A percentile compares a stretch with the other conserved stretches of the same genome.
Evolutionary conservation across 306 rosid genomes (phyloP).

Genomic region (Luffa aegyptiaca): DNA sequence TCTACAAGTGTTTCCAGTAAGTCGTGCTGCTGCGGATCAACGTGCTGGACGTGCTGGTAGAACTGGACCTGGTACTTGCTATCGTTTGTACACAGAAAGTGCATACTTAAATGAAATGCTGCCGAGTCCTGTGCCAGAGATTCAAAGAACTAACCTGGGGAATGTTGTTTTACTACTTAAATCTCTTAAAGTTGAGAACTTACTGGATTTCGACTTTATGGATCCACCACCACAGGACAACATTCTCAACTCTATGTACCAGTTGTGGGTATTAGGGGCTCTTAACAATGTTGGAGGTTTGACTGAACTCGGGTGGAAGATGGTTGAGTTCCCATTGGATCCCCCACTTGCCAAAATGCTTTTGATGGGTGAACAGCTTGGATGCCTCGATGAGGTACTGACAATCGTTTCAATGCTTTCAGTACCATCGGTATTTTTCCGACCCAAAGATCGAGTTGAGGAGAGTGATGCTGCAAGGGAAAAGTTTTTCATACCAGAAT

Average conservation of each 20-base stretch:
- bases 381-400: constrained; percentile 77
- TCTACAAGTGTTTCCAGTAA: constrained; percentile 90
- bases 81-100: constrained; percentile 74
- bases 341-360: constrained; percentile 99
- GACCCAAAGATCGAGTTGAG: constrained; percentile 92
- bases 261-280: constrained; percentile 96
- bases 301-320: constrained; percentile 95
- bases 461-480: constrained; percentile 99
- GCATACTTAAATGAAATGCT: constrained; percentile 89
- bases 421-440: constrained; percentile 90
- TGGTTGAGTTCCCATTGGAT: constrained; percentile 96
- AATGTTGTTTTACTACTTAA: constrained; percentile 87
- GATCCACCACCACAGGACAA: constrained; percentile 99
- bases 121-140: constrained; percentile 92
- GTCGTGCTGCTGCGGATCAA: constrained; percentile 98
- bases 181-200: constrained; percentile 88
- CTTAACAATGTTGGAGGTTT: constrained; percentile 85
- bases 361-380: constrained; percentile 72
- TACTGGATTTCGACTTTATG: constrained; percentile 96
- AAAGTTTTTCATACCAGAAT: constrained; percentile 80
- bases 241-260: constrained; percentile 97
- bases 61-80: constrained; percentile 98
- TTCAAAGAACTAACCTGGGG: constrained; percentile 94
- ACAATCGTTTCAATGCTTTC: constrained; percentile 98
- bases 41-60: constrained; percentile 99